Evolutionary conservation across 2,329 filamentous ascomycete genomes (phyloP).

Genomic region (Verticillium tricorpus): DNA sequence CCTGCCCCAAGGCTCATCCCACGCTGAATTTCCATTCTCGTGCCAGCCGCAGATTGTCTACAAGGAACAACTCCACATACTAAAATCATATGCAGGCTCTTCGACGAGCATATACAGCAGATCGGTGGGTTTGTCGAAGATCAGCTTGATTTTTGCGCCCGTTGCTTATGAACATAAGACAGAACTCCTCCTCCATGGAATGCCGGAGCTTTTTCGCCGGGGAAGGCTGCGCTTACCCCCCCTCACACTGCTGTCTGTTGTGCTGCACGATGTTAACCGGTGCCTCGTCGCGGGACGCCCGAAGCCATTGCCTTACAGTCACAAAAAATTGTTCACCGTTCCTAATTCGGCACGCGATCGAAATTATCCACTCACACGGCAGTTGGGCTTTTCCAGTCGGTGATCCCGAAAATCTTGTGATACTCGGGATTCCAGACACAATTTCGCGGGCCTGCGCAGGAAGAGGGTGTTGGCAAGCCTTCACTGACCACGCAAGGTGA

Average conservation of each 20-base stretch:
- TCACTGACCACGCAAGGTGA: constrained; percentile 20
- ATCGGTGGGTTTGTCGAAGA: too few species aligned
- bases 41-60: too few species aligned
- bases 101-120: too few species aligned
- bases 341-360: neutral
- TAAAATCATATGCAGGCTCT: too few species aligned
- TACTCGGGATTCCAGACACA: constrained; percentile 18
- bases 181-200: neutral
- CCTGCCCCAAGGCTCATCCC: too few species aligned
- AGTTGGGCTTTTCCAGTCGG: constrained; percentile 21
- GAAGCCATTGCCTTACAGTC: constrained; percentile 33
- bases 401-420: constrained; percentile 22
- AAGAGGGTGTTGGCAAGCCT: constrained; percentile 26
- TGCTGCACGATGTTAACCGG: constrained; percentile 25
- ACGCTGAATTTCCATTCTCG: too few species aligned
- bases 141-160: neutral
- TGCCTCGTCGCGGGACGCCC: constrained; percentile 29
- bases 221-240: neutral
- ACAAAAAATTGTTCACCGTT: neutral
- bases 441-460: constrained; percentile 19
- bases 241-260: constrained; percentile 27
- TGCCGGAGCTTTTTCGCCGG: neutral
- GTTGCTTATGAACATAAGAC: constrained; percentile 7
- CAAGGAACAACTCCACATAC: too few species aligned
- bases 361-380: neutral